Conservation (phyloP, 495 filamentous ascomycete genomes). For the Aspergillus panamensis region DNA sequence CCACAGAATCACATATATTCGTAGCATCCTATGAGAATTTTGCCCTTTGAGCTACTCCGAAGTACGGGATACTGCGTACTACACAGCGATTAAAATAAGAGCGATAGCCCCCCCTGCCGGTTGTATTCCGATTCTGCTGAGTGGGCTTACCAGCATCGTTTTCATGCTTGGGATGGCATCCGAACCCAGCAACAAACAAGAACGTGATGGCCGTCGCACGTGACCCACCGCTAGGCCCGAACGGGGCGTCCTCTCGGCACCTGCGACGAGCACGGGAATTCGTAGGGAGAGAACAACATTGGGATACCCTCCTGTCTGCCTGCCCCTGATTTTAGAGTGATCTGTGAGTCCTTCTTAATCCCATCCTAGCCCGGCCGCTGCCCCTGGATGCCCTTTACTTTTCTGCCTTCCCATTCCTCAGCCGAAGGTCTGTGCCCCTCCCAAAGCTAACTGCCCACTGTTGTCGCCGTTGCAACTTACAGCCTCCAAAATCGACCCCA, state of each 20-base stretch:
- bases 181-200: background rate
- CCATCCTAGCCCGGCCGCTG: background rate
- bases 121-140: background rate
- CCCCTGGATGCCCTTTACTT: background rate
- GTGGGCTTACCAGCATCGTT: background rate
- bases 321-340: slow-evolving; percentile 12
- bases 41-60: background rate
- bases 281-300: slow-evolving; percentile 24
- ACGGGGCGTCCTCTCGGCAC: slow-evolving; percentile 28
- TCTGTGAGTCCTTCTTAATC: slow-evolving; percentile 9
- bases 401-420: background rate
- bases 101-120: background rate
- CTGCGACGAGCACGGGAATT: slow-evolving; percentile 22
- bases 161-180: background rate
- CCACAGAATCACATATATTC: background rate
- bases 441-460: slow-evolving; percentile 11
- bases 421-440: slow-evolving; percentile 1
- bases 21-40: background rate
- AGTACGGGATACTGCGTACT: background rate
- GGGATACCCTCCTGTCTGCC: slow-evolving; percentile 33
- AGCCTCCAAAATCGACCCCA: slow-evolving; percentile 9
- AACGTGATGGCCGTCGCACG: slow-evolving; percentile 11
- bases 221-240: slow-evolving; percentile 31
- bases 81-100: background rate
- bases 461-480: slow-evolving; percentile 12